A percentile compares a stretch with the other conserved stretches of the same genome.
Evolutionary conservation across 306 rosid genomes (phyloP).

Genomic region (Notholithocarpus densiflorus): DNA sequence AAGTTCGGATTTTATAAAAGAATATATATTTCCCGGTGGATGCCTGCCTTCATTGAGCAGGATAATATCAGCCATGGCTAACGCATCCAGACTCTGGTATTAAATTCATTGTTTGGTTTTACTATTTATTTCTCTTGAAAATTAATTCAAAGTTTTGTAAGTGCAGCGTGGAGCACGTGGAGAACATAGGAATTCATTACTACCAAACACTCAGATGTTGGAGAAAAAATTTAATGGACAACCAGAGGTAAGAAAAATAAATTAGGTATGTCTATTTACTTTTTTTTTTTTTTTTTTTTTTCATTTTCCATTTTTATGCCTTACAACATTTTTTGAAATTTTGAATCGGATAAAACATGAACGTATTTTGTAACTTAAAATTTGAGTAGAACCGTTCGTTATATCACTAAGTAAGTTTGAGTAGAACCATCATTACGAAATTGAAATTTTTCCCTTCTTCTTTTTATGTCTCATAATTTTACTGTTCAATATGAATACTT

Average conservation of each 20-base stretch:
- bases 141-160: conserved; percentile 4
- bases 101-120: not conserved
- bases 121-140: not conserved
- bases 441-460: no score
- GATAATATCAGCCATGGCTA: conserved; percentile 69
- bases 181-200: conserved; percentile 85
- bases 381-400: no score
- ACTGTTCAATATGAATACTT: no score
- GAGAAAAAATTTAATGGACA: conserved; percentile 76
- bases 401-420: no score
- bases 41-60: conserved; percentile 81
- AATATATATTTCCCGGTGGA: conserved; percentile 81
- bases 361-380: no score
- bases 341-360: no score
- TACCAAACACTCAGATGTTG: conserved; percentile 73
- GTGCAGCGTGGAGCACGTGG: conserved; percentile 70
- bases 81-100: conserved; percentile 68
- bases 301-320: no score
- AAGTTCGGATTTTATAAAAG: conserved; percentile 84
- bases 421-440: no score
- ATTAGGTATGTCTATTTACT: not conserved
- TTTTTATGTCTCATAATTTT: no score
- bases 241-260: conserved; percentile 40
- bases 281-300: no score
- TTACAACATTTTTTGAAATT: no score